Evolutionary conservation across 179 eudicot genomes (phyloP), one percentile per base, ranked within the genome.

Genomic region (Gypsophila paniculata): DNA sequence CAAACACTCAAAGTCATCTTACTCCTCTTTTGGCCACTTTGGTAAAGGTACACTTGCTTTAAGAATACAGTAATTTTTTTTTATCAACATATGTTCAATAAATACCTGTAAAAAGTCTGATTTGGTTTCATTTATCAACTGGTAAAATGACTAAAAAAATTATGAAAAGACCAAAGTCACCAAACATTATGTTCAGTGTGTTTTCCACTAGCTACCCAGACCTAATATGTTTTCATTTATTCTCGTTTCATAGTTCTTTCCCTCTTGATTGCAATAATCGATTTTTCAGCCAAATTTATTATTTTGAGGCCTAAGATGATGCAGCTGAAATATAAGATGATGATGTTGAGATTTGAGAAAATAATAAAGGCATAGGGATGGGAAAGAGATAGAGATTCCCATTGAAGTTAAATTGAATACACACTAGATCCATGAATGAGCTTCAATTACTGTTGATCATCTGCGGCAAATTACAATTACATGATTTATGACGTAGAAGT

Each of bases 21-120:
- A 85, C 87, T 73, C 98, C 98, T 9, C 81, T 93, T 38, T 79
- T 93, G 88, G 97, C 98, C 65, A 93, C 98, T 67, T 76, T 91
- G 26, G 77, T 93, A 39, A 93, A 93, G 98, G 98, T 93, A 60
- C 61, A 15, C 48, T 34, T 64, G n/a, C 53, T 22, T 26, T 17
- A 32, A 38, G 26, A 25, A 34, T 36, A 32, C 55, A 46, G 48
- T 75, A 21, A 38, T 59, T 62, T 19, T 32, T n/a, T n/a, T n/a
- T n/a, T n/a, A n/a, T n/a, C n/a, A n/a, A n/a, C n/a, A n/a, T n/a
- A n/a, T n/a, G n/a, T n/a, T n/a, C n/a, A n/a, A n/a, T n/a, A n/a
- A n/a, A n/a, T 66, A 18, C 10, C 29, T 22, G 25, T 11, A 39
- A 65, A 65, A 9, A 12, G 3, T 10, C 4, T 10, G 52, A n/a